phyloP scores from a whole-genome alignment of 768 basidiomycete species.

The Phallus indusiatus region DNA sequence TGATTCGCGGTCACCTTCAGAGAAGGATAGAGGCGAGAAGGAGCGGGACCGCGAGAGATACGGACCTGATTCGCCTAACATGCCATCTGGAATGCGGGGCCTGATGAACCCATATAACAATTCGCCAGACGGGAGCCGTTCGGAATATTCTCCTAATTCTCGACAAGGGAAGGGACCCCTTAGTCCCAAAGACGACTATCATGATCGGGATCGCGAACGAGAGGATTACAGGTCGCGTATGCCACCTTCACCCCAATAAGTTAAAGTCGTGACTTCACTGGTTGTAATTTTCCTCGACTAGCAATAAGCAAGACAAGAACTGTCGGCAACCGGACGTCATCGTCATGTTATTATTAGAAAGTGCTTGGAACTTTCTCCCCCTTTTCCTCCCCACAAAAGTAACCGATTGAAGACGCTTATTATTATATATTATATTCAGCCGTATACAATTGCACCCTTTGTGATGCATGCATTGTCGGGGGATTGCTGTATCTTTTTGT shows the following conservation, averaged over 20 bases:
- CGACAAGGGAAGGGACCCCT: not conserved
- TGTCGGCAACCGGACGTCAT: too few species aligned
- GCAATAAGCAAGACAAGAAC: too few species aligned
- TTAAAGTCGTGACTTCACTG: not conserved
- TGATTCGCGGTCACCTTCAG: slow-evolving; percentile 24
- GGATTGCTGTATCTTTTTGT: too few species aligned
- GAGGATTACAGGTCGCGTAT: not conserved
- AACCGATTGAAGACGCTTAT: not conserved
- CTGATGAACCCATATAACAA: not conserved
- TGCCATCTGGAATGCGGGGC: slow-evolving; percentile 2
- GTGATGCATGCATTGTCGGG: too few species aligned
- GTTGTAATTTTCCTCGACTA: too few species aligned
- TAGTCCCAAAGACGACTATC: not conserved
- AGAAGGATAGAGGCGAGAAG: not conserved
- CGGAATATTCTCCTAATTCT: not conserved
- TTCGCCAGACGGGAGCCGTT: not conserved
- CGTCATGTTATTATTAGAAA: too few species aligned
- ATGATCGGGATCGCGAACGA: not conserved
- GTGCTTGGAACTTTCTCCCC: too few species aligned
- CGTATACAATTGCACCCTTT: too few species aligned
- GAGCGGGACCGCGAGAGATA: not conserved
- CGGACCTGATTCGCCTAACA: not conserved
- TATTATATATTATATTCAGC: not conserved
- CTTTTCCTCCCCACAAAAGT: too few species aligned
- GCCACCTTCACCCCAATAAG: not conserved